Percentiles rank a stretch among this genome's conserved stretches.
These are phyloP conservation scores for Prunus mume DNA, from an alignment of 306 rosid species.

Conservation along the genomic window DNA sequence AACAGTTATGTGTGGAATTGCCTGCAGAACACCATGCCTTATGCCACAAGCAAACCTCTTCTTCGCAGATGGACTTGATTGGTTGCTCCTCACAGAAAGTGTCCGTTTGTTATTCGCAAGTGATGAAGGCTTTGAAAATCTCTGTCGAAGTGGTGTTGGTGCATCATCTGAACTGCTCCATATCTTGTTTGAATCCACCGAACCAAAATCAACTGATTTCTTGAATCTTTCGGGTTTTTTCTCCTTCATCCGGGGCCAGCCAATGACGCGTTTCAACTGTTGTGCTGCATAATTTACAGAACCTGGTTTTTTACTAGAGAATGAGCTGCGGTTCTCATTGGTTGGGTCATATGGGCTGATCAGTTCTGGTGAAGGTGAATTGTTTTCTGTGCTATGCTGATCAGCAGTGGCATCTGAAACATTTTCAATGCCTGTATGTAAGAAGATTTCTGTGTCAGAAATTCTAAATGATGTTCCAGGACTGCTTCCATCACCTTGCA, in stretches of 20 bases:
- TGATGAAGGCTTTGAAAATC: conserved; percentile 61
- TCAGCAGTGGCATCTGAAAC: conserved; percentile 40
- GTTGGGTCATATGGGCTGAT: conserved; percentile 31
- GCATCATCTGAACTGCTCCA: conserved; percentile 44
- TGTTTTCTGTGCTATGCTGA: conserved; percentile 41
- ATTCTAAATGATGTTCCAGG: conserved; percentile 86
- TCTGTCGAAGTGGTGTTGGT: conserved; percentile 71
- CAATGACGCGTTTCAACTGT: conserved; percentile 57
- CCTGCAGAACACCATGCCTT: conserved; percentile 63
- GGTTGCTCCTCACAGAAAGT: conserved; percentile 82
- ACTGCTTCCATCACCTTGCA: conserved; percentile 72
- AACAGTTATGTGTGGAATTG: conserved; percentile 52
- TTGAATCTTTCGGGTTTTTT: conserved; percentile 42
- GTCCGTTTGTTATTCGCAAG: conserved; percentile 73
- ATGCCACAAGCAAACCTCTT: conserved; percentile 84
- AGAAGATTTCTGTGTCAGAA: conserved; percentile 74
- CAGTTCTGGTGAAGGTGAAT: conserved; percentile 54
- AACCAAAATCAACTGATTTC: conserved; percentile 40
- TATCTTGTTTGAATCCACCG: conserved; percentile 52
- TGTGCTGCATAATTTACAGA: conserved; percentile 70
- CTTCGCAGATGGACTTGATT: conserved; percentile 93
- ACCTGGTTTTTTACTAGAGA: conserved; percentile 46
- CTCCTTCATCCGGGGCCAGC: conserved; percentile 61
- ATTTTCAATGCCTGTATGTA: conserved; percentile 76
- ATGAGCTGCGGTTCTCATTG: conserved; percentile 34